Conservation (phyloP, 2,329 filamentous ascomycete genomes). For the Pseudofabraea citricarpa region DNA sequence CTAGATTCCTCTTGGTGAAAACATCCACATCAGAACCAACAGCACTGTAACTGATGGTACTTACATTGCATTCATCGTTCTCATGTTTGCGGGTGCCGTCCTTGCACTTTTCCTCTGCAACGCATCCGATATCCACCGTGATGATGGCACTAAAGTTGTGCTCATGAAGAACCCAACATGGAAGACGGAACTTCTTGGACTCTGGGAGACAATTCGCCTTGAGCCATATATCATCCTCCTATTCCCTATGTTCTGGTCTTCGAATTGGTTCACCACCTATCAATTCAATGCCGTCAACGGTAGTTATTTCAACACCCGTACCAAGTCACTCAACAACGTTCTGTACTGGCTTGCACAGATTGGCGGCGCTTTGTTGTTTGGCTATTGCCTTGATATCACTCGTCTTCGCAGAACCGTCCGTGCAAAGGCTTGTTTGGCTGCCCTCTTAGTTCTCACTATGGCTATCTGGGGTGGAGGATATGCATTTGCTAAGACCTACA, state of each 20-base stretch:
- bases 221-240: slow-evolving; percentile 71
- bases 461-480: slow-evolving; percentile 80
- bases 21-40: slow-evolving; percentile 51
- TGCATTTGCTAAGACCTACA: slow-evolving; percentile 65
- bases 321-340: slow-evolving; percentile 69
- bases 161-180: slow-evolving; percentile 89
- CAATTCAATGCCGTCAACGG: slow-evolving; percentile 72
- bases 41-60: slow-evolving; percentile 66
- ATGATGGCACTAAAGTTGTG: slow-evolving; percentile 75
- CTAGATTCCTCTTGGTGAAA: slow-evolving; percentile 68
- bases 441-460: slow-evolving; percentile 67
- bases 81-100: slow-evolving; percentile 68
- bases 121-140: slow-evolving; percentile 66
- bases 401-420: slow-evolving; percentile 57
- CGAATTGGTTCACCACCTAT: slow-evolving; percentile 77
- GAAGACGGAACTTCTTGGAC: slow-evolving; percentile 71
- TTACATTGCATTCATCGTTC: slow-evolving; percentile 84
- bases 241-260: slow-evolving; percentile 78
- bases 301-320: slow-evolving; percentile 68
- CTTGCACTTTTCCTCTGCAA: slow-evolving; percentile 68
- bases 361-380: slow-evolving; percentile 68
- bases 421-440: slow-evolving; percentile 58
- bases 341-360: slow-evolving; percentile 82
- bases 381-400: slow-evolving; percentile 62
- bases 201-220: slow-evolving; percentile 65